Conservation (phyloP, 495 filamentous ascomycete species). For the Neurospora sp. region DNA sequence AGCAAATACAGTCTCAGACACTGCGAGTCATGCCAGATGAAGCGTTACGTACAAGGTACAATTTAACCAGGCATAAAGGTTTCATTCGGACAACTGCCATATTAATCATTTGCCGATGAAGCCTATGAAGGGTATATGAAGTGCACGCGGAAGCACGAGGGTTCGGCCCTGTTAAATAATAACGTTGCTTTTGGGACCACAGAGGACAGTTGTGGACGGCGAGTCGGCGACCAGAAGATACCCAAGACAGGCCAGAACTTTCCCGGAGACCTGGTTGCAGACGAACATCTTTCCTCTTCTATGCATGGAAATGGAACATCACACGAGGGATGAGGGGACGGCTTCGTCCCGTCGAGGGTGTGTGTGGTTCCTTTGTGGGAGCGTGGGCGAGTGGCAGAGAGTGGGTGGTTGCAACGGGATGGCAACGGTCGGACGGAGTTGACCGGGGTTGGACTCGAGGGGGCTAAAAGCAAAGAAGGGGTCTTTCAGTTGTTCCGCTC, state of each 20-base stretch:
- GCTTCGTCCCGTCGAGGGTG: background rate
- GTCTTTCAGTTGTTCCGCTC: background rate
- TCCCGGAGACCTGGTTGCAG: background rate
- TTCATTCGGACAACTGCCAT: background rate
- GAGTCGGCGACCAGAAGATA: background rate
- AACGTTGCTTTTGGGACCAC: background rate
- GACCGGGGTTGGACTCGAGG: background rate
- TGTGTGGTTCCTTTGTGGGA: background rate
- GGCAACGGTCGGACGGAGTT: background rate
- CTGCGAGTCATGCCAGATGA: background rate
- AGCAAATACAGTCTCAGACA: background rate
- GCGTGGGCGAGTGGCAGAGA: background rate
- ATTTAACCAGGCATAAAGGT: background rate
- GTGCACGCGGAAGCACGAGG: background rate
- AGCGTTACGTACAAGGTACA: background rate
- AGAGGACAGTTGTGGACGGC: too few relatives aligned
- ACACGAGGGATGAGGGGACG: background rate
- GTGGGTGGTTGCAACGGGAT: background rate
- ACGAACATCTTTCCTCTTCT: background rate
- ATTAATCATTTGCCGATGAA: background rate
- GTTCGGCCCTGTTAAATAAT: background rate
- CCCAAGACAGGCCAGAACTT: background rate
- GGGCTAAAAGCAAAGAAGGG: background rate
- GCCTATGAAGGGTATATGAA: background rate
- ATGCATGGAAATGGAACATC: background rate